These are phyloP conservation scores for Daedaleopsis sinensis DNA, from an alignment of 768 basidiomycete species.

Conservation along the genomic window DNA sequence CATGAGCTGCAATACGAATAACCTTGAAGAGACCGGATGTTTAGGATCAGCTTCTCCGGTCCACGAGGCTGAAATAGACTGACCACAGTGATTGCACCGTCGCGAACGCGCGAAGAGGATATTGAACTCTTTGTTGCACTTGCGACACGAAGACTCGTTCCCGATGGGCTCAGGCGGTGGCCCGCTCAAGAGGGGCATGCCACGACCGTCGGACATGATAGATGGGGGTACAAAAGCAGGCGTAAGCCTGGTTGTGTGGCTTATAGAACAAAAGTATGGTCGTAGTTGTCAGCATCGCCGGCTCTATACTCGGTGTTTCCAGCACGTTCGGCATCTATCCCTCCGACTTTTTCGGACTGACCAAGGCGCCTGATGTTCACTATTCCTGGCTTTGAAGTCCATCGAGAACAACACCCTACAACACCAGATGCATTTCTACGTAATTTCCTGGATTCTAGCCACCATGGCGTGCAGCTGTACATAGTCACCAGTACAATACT, in stretches of 20 bases:
- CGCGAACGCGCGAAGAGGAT: slow-evolving; percentile 64
- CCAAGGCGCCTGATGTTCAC: neutral
- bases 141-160: slow-evolving; percentile 54
- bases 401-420: neutral
- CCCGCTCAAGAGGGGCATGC: slow-evolving; percentile 74
- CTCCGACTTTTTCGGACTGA: neutral
- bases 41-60: too few species aligned
- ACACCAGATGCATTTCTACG: neutral
- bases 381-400: neutral
- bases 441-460: too few species aligned
- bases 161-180: slow-evolving; percentile 49
- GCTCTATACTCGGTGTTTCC: neutral
- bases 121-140: slow-evolving; percentile 75
- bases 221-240: neutral
- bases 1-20: slow-evolving; percentile 75
- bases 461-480: too few species aligned
- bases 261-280: neutral
- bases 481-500: too few species aligned
- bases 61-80: slow-evolving; percentile 24
- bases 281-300: neutral
- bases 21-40: slow-evolving; percentile 42
- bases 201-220: slow-evolving; percentile 32
- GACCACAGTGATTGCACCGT: slow-evolving; percentile 78
- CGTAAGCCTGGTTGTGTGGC: neutral
- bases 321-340: neutral